Percentiles rank a stretch among this genome's conserved stretches.
These are phyloP conservation scores for Coccomyxa sp. DNA, from an alignment of 139 green algal species.

Conservation along the genomic window DNA sequence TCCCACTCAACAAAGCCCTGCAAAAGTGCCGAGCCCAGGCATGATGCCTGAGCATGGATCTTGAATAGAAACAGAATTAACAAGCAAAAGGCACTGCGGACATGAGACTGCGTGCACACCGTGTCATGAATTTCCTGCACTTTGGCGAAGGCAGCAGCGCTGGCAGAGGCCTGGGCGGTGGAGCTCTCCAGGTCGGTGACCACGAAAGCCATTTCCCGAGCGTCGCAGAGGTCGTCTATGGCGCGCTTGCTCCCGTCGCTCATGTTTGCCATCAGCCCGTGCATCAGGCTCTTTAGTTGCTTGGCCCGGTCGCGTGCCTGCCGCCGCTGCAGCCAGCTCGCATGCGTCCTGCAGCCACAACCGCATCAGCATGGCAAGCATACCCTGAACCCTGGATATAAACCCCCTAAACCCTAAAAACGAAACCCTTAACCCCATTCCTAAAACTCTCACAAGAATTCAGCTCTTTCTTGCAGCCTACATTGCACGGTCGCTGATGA, in stretches of 20 bases:
- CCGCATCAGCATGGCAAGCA: background rate
- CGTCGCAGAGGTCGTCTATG: conserved; percentile 32
- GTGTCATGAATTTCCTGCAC: conserved; percentile 76
- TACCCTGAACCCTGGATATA: conserved; percentile 4
- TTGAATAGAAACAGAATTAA: too few species aligned
- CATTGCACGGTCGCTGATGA: background rate
- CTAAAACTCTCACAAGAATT: background rate
- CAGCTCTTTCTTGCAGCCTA: background rate
- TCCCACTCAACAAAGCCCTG: background rate
- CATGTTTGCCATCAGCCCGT: conserved; percentile 22
- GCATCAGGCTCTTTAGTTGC: conserved; percentile 47
- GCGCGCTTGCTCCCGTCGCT: conserved; percentile 5
- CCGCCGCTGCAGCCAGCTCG: background rate
- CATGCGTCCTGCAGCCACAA: background rate
- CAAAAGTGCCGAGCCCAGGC: background rate
- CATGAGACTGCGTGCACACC: background rate
- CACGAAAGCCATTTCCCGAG: conserved; percentile 55
- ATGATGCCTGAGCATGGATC: too few species aligned
- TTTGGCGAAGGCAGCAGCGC: conserved; percentile 42
- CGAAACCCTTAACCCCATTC: background rate
- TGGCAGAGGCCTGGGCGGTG: conserved; percentile 47
- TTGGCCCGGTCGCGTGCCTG: background rate
- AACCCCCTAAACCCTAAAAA: background rate
- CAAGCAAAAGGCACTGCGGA: too few species aligned
- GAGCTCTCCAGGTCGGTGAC: conserved; percentile 61